Evolutionary conservation across 140 eudicot genomes (phyloP), one percentile per base, ranked within the genome.

Genomic region (Senecio squalidus): DNA sequence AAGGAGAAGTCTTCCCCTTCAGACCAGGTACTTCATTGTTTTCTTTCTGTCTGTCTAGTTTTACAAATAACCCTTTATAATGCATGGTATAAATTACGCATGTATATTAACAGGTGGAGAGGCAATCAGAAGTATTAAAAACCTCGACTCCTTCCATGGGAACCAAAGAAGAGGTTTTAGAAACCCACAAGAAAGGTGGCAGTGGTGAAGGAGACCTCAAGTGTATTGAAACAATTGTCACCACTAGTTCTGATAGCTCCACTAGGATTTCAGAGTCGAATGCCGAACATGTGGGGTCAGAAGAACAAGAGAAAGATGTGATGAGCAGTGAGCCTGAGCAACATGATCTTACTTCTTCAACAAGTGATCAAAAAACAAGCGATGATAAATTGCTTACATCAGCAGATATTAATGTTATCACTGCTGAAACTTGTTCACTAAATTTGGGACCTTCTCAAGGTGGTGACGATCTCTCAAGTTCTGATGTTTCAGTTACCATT

Each of bases 11-110:
- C 60, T 25, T 48, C 18, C 15, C 45, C 48, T 14, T 38, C 10
- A 45, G 65, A 72, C 34, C 69, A 81, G 89, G 94, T 84, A 63
- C 14, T 23, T 46, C 6, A 17, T 10, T 10, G 43, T 36, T 36
- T 36, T 15, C 43, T 15, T 9, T 36, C 15, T 36, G 43, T 36
- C 5, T n/a, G 6, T 6, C 9, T 51, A 25, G 16, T 51, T 36
- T 33, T 30, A 11, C 13, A 41, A 49, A 30, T 13, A 6, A 17
- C 46, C 5, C 41, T 20, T 34, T 1, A 62, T 31, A 18, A 38
- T 60, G 34, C 68, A 24, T 45, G 55, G 31, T 54, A 24, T 60
- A 16, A 20, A 27, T 67, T 22, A 44, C 23, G 49, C 68, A 39
- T 17, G 11, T 4, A 51, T 58, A 55, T 59, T 64, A 18, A 23